Percentiles rank a stretch among this genome's conserved stretches.
Conservation (phyloP, 768 basidiomycete genomes). For the Trametes coccinea region DNA sequence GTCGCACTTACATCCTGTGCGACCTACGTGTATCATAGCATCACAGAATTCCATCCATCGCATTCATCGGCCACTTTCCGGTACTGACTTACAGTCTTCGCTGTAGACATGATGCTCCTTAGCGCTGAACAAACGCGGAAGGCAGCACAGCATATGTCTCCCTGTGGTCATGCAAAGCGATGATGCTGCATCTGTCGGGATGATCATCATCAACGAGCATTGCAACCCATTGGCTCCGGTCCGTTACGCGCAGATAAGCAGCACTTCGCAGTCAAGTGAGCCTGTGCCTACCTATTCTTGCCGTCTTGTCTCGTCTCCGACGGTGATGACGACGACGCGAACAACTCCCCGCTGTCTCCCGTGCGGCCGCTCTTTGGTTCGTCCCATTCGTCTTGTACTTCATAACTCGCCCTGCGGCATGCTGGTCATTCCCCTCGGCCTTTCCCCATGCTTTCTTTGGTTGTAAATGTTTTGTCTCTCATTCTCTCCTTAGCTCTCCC, state of each 20-base stretch:
- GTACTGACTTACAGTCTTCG: too few relatives aligned
- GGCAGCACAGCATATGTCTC: neutral
- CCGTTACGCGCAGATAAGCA: conserved; percentile 7
- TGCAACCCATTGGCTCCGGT: conserved; percentile 2
- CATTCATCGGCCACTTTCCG: too few relatives aligned
- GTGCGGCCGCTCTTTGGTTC: conserved; percentile 10
- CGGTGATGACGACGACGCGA: conserved; percentile 14
- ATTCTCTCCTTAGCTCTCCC: neutral
- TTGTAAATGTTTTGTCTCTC: conserved; percentile 14
- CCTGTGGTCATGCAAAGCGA: neutral
- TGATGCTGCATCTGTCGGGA: conserved; percentile 7
- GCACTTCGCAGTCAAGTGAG: neutral
- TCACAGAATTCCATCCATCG: neutral
- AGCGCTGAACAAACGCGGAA: neutral
- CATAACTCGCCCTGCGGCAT: conserved; percentile 17
- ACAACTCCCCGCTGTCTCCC: conserved; percentile 1
- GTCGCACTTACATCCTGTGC: neutral
- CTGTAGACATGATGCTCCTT: too few relatives aligned
- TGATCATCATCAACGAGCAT: conserved; percentile 8
- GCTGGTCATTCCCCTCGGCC: conserved; percentile 22
- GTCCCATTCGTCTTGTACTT: conserved; percentile 6
- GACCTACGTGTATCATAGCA: neutral
- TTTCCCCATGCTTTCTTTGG: conserved; percentile 11
- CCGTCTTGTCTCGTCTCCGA: conserved; percentile 6
- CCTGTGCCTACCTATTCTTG: conserved; percentile 10